Conservation (phyloP, 2,329 filamentous ascomycete species). For the Verticillium zaregamsianum region DNA sequence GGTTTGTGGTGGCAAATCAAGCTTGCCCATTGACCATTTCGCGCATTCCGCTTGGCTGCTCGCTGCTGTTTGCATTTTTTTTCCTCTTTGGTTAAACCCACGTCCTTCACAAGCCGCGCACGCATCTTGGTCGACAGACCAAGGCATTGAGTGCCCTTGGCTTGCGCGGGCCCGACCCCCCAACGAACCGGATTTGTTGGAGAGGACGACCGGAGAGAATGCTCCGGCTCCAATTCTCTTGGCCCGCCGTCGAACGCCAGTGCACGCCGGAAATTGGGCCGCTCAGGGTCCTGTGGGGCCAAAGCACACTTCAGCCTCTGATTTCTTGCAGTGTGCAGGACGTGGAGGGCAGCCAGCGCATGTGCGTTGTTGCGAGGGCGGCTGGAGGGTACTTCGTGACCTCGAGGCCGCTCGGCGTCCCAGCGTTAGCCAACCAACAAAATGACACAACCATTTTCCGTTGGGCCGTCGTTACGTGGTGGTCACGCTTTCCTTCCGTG, state of each 20-base stretch:
- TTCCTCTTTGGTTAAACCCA: background rate
- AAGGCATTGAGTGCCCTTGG: background rate
- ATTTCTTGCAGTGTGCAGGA: too few relatives aligned
- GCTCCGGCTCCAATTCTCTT: background rate
- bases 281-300: background rate
- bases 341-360: background rate
- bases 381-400: too few relatives aligned
- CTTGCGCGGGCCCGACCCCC: background rate
- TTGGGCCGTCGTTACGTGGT: background rate
- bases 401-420: too few relatives aligned
- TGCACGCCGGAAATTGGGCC: background rate
- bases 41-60: background rate
- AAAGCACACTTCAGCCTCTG: background rate
- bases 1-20: background rate
- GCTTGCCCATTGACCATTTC: background rate
- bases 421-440: too few relatives aligned
- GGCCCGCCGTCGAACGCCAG: background rate
- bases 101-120: background rate
- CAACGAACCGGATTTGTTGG: background rate
- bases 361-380: background rate
- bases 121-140: background rate
- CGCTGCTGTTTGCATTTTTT: background rate
- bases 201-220: background rate
- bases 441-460: background rate
- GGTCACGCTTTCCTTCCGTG: too few relatives aligned